phyloP scores from a whole-genome alignment of 2,329 filamentous ascomycete species.

The Verruconis gallopava region DNA sequence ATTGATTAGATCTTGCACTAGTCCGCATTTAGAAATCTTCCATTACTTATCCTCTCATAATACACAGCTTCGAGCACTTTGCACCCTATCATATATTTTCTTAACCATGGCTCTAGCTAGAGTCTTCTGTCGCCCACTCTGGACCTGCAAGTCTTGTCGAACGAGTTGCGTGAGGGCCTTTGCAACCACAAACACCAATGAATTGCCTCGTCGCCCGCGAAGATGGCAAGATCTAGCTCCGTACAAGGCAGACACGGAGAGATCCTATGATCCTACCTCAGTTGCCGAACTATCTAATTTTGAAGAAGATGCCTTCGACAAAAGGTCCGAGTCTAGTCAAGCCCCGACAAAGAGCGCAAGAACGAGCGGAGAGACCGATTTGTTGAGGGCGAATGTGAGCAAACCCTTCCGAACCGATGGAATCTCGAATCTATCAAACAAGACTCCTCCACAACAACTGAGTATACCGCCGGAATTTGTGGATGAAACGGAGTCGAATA shows the following conservation, averaged over 20 bases:
- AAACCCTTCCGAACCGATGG: not conserved
- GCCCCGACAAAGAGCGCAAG: not conserved
- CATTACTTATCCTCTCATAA: too few species aligned
- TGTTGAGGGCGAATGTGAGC: too few species aligned
- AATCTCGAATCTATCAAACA: not conserved
- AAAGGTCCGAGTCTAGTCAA: not conserved
- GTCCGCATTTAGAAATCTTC: not conserved
- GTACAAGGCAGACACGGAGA: not conserved
- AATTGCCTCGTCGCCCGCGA: not conserved
- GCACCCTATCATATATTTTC: not conserved
- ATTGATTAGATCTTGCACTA: not conserved
- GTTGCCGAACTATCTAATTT: not conserved
- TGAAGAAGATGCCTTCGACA: not conserved
- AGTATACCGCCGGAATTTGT: not conserved
- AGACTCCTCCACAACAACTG: not conserved
- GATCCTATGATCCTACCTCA: not conserved
- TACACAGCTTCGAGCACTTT: too few species aligned
- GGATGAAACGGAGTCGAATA: not conserved
- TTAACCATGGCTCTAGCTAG: not conserved
- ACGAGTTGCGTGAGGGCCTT: not conserved
- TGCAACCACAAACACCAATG: not conserved
- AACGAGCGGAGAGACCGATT: not conserved
- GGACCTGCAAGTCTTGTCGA: slow-evolving; percentile 1
- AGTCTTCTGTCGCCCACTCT: not conserved
- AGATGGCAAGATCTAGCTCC: not conserved